Percentiles rank a stretch among this genome's conserved stretches.
Evolutionary conservation across 345 rosid species (phyloP).

Genomic region (Turritis glabra): DNA sequence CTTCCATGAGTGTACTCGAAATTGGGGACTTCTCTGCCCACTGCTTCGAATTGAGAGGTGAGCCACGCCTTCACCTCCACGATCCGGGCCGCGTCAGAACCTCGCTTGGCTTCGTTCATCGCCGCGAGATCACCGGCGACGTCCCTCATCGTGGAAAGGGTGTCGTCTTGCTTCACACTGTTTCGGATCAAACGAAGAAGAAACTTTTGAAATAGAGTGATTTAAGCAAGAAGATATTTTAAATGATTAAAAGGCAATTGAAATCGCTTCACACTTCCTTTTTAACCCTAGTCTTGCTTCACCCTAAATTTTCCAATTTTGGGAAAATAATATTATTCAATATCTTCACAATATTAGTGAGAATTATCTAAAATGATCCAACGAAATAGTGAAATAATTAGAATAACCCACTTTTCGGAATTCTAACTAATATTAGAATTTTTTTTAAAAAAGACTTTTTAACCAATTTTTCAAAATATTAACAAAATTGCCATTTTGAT

Average conservation of each 20-base stretch:
- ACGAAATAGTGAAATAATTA: no score
- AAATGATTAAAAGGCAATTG: not conserved
- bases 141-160: conserved; percentile 48
- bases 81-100: conserved; percentile 67
- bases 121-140: conserved; percentile 38
- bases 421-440: no score
- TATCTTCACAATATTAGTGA: not conserved
- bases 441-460: no score
- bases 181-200: conserved; percentile 1
- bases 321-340: not conserved
- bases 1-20: conserved; percentile 85
- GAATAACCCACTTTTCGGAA: no score
- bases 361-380: no score
- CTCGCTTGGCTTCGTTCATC: conserved; percentile 47
- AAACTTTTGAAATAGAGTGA: not conserved
- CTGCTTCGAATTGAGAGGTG: conserved; percentile 72
- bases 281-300: no score
- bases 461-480: no score
- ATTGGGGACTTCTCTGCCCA: conserved; percentile 75
- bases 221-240: not conserved
- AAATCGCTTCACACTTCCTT: no score
- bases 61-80: conserved; percentile 83
- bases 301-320: conserved; percentile 16
- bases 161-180: not conserved
- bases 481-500: no score